phyloP scores from a whole-genome alignment of 352 stramenopile genomes.

The Pythium dissotocum region DNA sequence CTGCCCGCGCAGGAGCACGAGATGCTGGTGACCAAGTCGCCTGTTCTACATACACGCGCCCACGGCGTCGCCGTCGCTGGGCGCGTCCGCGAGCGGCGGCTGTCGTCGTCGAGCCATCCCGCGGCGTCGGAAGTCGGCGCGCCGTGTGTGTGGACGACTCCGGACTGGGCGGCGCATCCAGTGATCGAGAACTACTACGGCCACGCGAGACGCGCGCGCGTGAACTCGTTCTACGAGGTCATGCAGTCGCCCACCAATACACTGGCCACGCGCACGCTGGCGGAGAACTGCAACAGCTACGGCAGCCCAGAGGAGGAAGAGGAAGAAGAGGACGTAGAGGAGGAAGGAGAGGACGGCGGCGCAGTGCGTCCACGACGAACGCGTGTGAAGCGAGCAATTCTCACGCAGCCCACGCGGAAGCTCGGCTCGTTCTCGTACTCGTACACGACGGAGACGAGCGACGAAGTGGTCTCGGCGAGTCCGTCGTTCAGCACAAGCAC shows the following conservation, averaged over 20 bases:
- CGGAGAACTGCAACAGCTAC: conserved; percentile 60
- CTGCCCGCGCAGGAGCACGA: neutral
- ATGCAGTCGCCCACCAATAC: conserved; percentile 77
- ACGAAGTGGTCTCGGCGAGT: conserved; percentile 35
- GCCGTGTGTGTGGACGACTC: conserved; percentile 67
- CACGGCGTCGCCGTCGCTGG: neutral
- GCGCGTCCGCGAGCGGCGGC: conserved; percentile 18
- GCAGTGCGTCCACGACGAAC: neutral
- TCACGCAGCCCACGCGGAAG: conserved; percentile 21
- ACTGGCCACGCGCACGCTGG: conserved; percentile 57
- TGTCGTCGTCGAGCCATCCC: conserved; percentile 15
- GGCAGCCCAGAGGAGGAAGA: conserved; percentile 13
- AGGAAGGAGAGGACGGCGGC: neutral
- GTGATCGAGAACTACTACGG: conserved; percentile 85
- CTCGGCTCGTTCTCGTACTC: conserved; percentile 68
- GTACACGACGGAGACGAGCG: conserved; percentile 69
- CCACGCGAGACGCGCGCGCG: conserved; percentile 38
- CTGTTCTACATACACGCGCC: neutral
- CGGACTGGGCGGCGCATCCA: conserved; percentile 71
- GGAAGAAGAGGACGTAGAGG: conserved; percentile 13
- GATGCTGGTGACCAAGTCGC: neutral
- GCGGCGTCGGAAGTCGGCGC: conserved; percentile 29
- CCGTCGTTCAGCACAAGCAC: conserved; percentile 28
- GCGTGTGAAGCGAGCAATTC: neutral
- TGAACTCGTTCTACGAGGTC: conserved; percentile 81